Base-by-base conservation (phyloP, 495 filamentous ascomycete species). In the Melanomma pulvis-pyrius region DNA sequence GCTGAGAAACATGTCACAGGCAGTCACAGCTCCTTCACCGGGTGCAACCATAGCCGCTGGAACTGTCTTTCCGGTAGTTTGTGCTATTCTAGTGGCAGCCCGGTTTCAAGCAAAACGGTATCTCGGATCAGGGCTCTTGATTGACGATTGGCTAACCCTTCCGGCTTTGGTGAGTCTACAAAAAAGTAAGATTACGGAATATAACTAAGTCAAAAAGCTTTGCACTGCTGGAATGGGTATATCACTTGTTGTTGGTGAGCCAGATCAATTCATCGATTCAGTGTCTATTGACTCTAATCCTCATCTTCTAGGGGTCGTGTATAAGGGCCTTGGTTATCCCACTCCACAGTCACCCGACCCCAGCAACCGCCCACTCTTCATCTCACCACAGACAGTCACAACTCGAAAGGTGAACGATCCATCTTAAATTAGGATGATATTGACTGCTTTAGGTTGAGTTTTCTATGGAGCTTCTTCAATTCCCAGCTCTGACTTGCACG, bases 121-220 rank as follows among this genome's bases (percentile, higher is more conserved):
- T 47, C 30, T 41, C 9, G 17, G 55, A 47, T 24, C 39, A 5
- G 34, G 9, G 11, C 11, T 44, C 2, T 41, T 24, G n/a, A 19
- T 46, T 21, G 55, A 59, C 15, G 55, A 59, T 29, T 59, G 55
- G 55, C 21, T 59, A 6, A 59, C 55, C 12, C 4, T 59, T 59
- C 55, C 55, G 22, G 55, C 55, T 19, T 46, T 41, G 30, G 55
- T 46, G 26, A 59, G 55, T 44, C 2, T 47, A 17, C 39, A n/a
- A 44, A 11, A 44, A 6, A 6, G 3, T 15, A 44, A 3, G 9
- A 11, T 44, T 15, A 21, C 4, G 2, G 21, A 22, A 5, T 8
- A 11, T 44, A 15, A 44, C 39, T 12, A 15, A 44, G 8, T 15
- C n/a, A 15, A 44, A 9, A 25, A 59, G 55, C 8, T 59, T 15